These are phyloP conservation scores for Warburgia ugandensis DNA, from an alignment of 164 flowering plant genomes.

Conservation along the genomic window DNA sequence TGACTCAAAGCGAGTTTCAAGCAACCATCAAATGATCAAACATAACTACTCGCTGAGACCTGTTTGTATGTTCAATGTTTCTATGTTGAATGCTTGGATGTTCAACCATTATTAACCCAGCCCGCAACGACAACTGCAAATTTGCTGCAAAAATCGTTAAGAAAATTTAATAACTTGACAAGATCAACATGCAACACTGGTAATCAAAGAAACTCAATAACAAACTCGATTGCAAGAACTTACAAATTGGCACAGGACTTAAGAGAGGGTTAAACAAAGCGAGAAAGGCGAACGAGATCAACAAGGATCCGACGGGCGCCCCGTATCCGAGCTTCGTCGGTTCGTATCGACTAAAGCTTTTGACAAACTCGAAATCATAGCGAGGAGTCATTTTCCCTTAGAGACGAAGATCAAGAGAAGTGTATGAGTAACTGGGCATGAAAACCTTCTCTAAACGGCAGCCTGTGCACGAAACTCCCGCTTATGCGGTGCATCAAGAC, in stretches of 20 bases:
- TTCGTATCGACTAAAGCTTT: constrained; percentile 33
- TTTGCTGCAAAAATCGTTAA: constrained; percentile 45
- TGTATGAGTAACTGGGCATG: too few species aligned
- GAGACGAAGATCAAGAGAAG: too few species aligned
- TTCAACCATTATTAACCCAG: constrained; percentile 14
- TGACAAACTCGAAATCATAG: constrained; percentile 4
- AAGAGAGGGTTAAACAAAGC: constrained; percentile 30
- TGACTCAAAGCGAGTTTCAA: too few species aligned
- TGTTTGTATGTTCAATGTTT: too few species aligned
- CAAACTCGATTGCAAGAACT: constrained; percentile 13
- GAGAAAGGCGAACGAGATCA: constrained; percentile 20
- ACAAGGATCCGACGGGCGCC: constrained; percentile 20
- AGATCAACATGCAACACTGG: not conserved
- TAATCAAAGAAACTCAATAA: too few species aligned
- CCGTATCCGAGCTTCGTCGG: constrained; percentile 29
- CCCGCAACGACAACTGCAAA: constrained; percentile 20
- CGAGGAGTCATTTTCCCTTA: constrained; percentile 1
- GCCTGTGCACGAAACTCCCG: too few species aligned
- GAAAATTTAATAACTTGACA: too few species aligned
- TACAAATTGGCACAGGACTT: constrained; percentile 33
- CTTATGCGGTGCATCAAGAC: too few species aligned
- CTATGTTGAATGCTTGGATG: too few species aligned
- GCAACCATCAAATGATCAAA: not conserved
- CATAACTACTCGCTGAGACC: constrained; percentile 8
- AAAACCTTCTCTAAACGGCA: too few species aligned